Base-by-base conservation (phyloP, 1,284 basidiomycete genomes). In the Cystobasidium slooffiae region DNA sequence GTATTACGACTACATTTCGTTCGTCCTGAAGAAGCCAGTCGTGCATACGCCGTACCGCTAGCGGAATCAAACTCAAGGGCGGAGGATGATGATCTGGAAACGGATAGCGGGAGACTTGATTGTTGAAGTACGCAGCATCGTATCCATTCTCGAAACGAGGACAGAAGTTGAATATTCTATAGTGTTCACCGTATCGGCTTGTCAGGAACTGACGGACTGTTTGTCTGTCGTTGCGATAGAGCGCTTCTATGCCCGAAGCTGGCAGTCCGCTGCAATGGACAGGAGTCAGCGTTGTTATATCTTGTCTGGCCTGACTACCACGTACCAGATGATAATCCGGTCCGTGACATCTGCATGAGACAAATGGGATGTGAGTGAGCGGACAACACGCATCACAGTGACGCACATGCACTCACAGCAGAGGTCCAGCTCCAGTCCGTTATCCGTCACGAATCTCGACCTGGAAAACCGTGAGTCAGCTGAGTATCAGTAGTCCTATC, bases 181-280 rank as follows among this genome's bases (percentile, higher is more conserved):
- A 94, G 78, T 91, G 88, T 78, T 88, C 86, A 6, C 88, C 88
- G 77, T 93, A 91, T 55, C 88, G 85, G 65, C 88, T 84, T 56
- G 91, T 88, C 24, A 95, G 85, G 81, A 95, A 94, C 66, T 86
- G 86, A 77, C 89, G 88, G 0, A 91, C 91, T 79, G 94, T 90
- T 39, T 89, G 87, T 61, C 91, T 85, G 47, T 86, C 86, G 81
- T 96, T 96, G 63, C 93, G 87, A 80, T 95, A 96, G 49, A 92
- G 82, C 0, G 90, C 87, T 78, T 92, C 91, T 1, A 94, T 80
- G 1, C 93, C 93, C 0, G 86, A 84, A 0, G 93, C 91, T 0
- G 93, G 93, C 81, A 91, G 94, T n/a, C 93, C 85, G 84, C 85
- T 93, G 77, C 94, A 90, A 76, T 94, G 90, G 76, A 96, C 85